Evolutionary conservation across 208 protist species (phyloP).

Genomic region (Angomonas deanei): DNA sequence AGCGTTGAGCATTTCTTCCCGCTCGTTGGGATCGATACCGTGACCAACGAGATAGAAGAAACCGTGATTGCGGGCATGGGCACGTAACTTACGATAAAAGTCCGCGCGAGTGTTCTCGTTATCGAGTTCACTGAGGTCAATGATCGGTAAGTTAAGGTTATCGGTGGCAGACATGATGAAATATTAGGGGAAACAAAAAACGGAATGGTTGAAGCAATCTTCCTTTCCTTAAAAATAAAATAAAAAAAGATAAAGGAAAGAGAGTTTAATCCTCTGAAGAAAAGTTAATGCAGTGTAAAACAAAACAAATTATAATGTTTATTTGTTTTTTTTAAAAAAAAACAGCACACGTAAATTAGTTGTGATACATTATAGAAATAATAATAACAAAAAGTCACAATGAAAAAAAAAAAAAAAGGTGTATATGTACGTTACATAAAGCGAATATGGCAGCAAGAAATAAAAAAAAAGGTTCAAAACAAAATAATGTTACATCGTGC

Average conservation of each 20-base stretch:
- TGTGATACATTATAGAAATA: neutral
- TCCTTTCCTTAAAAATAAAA: neutral
- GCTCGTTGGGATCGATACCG: neutral
- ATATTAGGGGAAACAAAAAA: neutral
- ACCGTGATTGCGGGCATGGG: neutral
- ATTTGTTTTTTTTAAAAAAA: neutral
- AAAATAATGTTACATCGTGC: neutral
- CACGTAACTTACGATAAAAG: neutral
- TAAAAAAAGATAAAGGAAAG: neutral
- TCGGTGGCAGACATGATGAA: neutral
- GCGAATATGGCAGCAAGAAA: neutral
- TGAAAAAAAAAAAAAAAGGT: neutral
- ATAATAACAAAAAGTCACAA: neutral
- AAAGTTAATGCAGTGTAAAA: neutral
- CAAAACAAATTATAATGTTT: neutral
- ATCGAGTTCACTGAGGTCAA: slow-evolving; percentile 5
- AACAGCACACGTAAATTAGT: too few species aligned
- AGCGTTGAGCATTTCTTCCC: neutral
- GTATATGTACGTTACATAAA: neutral
- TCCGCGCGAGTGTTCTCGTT: neutral
- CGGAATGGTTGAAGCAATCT: neutral
- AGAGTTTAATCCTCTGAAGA: neutral
- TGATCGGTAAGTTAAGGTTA: neutral
- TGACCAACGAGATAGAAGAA: slow-evolving; percentile 10
- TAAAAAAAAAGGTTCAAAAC: slow-evolving; percentile 6